phyloP scores from a whole-genome alignment of 73 alveolate species.

The Tetrahymena malaccensis region DNA sequence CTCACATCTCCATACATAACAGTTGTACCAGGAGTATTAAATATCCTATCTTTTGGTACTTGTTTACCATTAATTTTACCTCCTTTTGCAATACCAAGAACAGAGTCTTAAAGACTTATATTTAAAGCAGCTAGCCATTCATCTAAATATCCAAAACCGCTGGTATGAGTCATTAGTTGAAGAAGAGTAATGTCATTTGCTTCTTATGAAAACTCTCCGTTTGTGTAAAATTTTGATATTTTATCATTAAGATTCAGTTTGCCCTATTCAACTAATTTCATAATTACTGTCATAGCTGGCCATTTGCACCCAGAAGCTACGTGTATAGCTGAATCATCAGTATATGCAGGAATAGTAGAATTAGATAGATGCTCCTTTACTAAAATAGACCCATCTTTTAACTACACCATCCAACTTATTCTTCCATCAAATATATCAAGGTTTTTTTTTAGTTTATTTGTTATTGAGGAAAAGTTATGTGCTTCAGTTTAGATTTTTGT shows the following conservation, averaged over 20 bases:
- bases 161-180: not conserved
- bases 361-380: not conserved
- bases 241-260: not conserved
- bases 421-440: not conserved
- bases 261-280: slow-evolving; percentile 10
- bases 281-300: slow-evolving; percentile 7
- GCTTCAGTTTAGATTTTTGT: not conserved
- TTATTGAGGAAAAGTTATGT: not conserved
- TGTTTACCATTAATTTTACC: not conserved
- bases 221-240: not conserved
- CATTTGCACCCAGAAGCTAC: slow-evolving; percentile 27
- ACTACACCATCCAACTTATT: slow-evolving; percentile 2
- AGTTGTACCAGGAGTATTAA: not conserved
- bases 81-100: slow-evolving; percentile 5
- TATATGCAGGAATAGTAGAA: not conserved
- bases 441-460: not conserved
- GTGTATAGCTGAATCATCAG: not conserved
- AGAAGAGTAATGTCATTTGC: not conserved
- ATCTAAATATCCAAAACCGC: not conserved
- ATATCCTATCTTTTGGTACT: not conserved
- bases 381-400: not conserved
- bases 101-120: not conserved
- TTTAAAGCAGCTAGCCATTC: not conserved
- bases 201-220: not conserved
- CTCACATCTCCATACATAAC: not conserved